Evolutionary conservation across 176 grass and related monocot species (phyloP).

Genomic region (Lolium multiflorum): DNA sequence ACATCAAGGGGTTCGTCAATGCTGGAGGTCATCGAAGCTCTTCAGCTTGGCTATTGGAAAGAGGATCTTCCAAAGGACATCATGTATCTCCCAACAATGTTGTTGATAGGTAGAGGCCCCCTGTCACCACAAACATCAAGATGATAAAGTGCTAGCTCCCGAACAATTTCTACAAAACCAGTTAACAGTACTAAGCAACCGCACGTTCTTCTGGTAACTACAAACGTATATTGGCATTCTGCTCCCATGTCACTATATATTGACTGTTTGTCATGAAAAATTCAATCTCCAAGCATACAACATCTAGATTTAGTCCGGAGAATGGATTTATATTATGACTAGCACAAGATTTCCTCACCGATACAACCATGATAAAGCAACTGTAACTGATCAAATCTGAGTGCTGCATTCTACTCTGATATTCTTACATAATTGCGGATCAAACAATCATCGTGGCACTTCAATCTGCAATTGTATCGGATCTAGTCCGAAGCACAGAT

Average conservation of each 20-base stretch:
- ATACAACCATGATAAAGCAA: background rate
- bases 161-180: background rate
- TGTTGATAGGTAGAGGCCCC: conserved; percentile 51
- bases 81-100: conserved; percentile 62
- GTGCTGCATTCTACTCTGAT: background rate
- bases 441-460: background rate
- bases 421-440: background rate
- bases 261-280: background rate
- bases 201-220: background rate
- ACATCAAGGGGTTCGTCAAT: background rate
- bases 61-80: conserved; percentile 56
- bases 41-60: conserved; percentile 45
- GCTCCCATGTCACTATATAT: background rate
- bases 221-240: background rate
- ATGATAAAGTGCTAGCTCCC: background rate
- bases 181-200: background rate
- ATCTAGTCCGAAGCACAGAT: background rate
- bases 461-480: conserved; percentile 4
- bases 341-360: background rate
- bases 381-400: background rate
- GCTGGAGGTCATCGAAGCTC: background rate
- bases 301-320: conserved; percentile 7
- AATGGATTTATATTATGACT: background rate
- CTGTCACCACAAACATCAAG: conserved; percentile 45
- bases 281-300: background rate